Percentiles rank a stretch among this genome's conserved stretches.
These are phyloP conservation scores for Alternaria sp. DNA, from an alignment of 2,329 filamentous ascomycete genomes.

Conservation along the genomic window DNA sequence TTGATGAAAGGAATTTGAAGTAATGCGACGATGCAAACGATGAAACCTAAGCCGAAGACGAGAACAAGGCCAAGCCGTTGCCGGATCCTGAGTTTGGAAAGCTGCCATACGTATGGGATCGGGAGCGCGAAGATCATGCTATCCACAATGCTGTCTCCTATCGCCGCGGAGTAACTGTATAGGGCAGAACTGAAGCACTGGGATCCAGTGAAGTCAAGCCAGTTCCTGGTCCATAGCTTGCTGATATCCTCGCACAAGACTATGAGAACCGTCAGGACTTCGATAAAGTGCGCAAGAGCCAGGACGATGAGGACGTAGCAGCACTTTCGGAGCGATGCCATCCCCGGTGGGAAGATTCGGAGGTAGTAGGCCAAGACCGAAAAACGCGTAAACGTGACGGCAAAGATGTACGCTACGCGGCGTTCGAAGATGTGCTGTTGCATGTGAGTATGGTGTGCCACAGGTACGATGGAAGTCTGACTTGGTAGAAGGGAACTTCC, in stretches of 20 bases:
- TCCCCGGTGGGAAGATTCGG: conserved; percentile 41
- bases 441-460: not conserved
- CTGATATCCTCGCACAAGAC: conserved; percentile 30
- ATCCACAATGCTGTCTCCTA: conserved; percentile 35
- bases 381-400: conserved; percentile 42
- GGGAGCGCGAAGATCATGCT: conserved; percentile 35
- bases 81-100: conserved; percentile 26
- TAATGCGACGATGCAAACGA: conserved; percentile 35
- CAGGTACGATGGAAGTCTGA: not conserved
- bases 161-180: conserved; percentile 36
- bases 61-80: conserved; percentile 30
- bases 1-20: conserved; percentile 37
- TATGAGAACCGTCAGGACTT: conserved; percentile 31
- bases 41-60: conserved; percentile 34
- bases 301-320: conserved; percentile 26
- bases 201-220: conserved; percentile 26
- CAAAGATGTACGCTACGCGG: conserved; percentile 44
- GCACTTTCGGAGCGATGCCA: conserved; percentile 23
- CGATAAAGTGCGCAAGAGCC: conserved; percentile 24
- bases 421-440: conserved; percentile 35
- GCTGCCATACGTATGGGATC: conserved; percentile 31
- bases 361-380: conserved; percentile 47
- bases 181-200: conserved; percentile 33
- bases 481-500: conserved; percentile 33
- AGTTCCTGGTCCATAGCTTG: conserved; percentile 31